Base-by-base conservation (phyloP, 1,284 basidiomycete species). In the Cutaneotrichosporon mucoides region DNA sequence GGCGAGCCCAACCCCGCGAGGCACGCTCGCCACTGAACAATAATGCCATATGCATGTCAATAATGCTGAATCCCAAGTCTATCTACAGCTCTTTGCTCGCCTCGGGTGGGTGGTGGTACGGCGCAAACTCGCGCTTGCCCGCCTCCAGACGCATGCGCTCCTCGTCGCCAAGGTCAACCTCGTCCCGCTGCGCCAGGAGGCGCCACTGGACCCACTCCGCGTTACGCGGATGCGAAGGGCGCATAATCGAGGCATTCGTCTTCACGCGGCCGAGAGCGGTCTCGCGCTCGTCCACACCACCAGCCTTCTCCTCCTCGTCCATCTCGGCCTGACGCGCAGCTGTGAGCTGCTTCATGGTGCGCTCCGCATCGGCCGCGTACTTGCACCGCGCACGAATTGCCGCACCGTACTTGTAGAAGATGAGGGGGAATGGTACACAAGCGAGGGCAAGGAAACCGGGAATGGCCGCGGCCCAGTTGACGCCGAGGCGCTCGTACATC, bases 401-500 rank as follows among this genome's bases (percentile, higher is more conserved):
- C 45, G 76, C 76, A 12, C 55, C 85, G 85, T 57, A 57, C 56
- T 57, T 57, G 56, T 45, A 45, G 36, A 57, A 52, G 33, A 57
- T 42, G 34, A 49, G n/a, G 38, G 50, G 43, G 10, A 52, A 55
- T 11, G 66, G 66, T 1, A 65, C 40, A 45, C 64, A 67, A 4
- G 51, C 49, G 5, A 71, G 37, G 0, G 69, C 59, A 6, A 76
- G 57, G 38, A 68, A 68, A 0, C 67, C 76, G 13, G 72, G 68
- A 33, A 69, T 49, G 3, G 68, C 63, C 1, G 62, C 63, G 2
- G 83, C 85, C 85, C 86, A 86, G 57, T 82, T 73, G 48, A 84
- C 83, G 4, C 85, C 85, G 4, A 87, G 79, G 1, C 73, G 74
- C 9, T 70, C 65, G 68, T 85, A 87, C 81, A 88, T 82, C 40